Base-by-base conservation (phyloP, 305 asterid species). In the Fraxinus xanthoxyloides region DNA sequence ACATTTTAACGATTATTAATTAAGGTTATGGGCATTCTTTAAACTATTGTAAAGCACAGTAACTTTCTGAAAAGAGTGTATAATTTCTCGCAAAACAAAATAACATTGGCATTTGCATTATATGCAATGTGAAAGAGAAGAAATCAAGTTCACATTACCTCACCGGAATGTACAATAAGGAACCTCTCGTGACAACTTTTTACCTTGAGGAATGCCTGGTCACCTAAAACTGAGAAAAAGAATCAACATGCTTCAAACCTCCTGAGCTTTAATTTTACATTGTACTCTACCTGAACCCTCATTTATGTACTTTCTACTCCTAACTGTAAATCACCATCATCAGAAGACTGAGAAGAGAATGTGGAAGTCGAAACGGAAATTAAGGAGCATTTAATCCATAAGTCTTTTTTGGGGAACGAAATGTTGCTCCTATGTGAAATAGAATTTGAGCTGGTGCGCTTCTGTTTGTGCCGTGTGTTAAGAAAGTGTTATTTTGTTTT, bases 381-480 rank as follows among this genome's bases (percentile, higher is more conserved):
- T 24, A 24, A 17, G 24, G 81, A 77, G 4, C 79, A 73, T 3
- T 77, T 78, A 21, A 28, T 74, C 51, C 63, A n/a, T 2, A 82
- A 40, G 8, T 81, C 77, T 31, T 72, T 78, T 76, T 61, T 82
- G 1, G 85, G 77, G 51, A 83, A 84, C 5, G 88, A 70, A 51
- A 85, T 43, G 59, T 46, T 83, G 35, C 79, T 76, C 26, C 32
- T 78, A 21, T 74, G 70, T 4, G 83, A 84, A 72, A 69, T 82
- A 17, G 63, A 6, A 43, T 81, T 79, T 2, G 84, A 32, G 80
- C 83, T 77, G 40, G 19, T 30, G 12, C 59, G 83, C 54, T 85
- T 82, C 31, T 5, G 21, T 6, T 77, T 72, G 54, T 83, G 89
- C 81, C 85, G n/a, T n/a, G n/a, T n/a, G n/a, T n/a, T n/a, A n/a